Conservation (phyloP, 768 basidiomycete genomes). For the Hericium rajendrae region DNA sequence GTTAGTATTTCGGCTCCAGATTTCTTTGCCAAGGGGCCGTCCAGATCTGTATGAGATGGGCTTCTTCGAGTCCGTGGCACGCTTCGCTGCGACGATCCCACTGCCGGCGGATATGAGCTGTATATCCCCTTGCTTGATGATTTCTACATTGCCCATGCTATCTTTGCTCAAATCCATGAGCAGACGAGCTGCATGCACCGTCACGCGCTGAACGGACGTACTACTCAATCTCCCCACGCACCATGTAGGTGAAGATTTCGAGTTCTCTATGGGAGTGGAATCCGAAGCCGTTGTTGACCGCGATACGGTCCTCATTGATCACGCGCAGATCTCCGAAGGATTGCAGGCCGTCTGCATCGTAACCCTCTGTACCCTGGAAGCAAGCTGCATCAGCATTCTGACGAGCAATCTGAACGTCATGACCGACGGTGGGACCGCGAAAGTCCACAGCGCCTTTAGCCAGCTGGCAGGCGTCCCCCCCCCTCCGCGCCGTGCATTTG, state of each 20-base stretch:
- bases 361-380: slow-evolving; percentile 27
- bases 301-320: slow-evolving; percentile 90
- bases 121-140: slow-evolving; percentile 80
- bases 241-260: slow-evolving; percentile 88
- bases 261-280: slow-evolving; percentile 77
- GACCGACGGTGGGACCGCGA: slow-evolving; percentile 56
- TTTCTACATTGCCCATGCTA: slow-evolving; percentile 85
- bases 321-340: slow-evolving; percentile 73
- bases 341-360: slow-evolving; percentile 47
- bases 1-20: slow-evolving; percentile 80
- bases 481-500: slow-evolving; percentile 10
- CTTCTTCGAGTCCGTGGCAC: slow-evolving; percentile 36
- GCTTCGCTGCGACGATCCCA: slow-evolving; percentile 81
- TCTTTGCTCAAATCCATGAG: slow-evolving; percentile 49
- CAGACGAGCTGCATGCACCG: neutral
- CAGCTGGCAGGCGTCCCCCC: slow-evolving; percentile 29
- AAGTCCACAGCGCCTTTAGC: slow-evolving; percentile 59
- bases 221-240: slow-evolving; percentile 76
- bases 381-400: neutral
- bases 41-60: slow-evolving; percentile 70
- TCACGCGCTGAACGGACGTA: slow-evolving; percentile 23
- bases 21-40: slow-evolving; percentile 34
- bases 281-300: slow-evolving; percentile 69
- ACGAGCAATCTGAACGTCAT: too few species aligned
- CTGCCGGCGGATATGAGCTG: slow-evolving; percentile 91